Conservation (phyloP, 345 rosid species). For the Noccaea bulbosa region DNA sequence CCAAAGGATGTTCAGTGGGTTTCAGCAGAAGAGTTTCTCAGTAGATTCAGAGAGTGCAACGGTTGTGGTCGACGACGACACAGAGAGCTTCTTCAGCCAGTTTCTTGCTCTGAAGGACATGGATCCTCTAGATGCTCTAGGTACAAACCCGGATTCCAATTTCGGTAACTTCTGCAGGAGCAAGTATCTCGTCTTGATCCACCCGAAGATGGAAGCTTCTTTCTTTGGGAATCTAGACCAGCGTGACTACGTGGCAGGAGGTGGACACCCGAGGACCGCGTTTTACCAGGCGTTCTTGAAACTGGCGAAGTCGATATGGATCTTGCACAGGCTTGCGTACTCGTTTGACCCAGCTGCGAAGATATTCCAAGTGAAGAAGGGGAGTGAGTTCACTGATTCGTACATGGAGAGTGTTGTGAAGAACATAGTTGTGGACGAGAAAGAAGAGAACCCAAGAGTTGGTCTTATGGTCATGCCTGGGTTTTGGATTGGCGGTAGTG, state of each 20-base stretch:
- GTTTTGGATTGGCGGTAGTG: constrained; percentile 72
- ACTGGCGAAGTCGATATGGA: constrained; percentile 79
- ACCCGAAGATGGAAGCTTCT: constrained; percentile 87
- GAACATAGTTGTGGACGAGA: constrained; percentile 60
- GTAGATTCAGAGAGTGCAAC: constrained; percentile 49
- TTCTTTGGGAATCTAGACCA: constrained; percentile 86
- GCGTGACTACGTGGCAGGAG: constrained; percentile 65
- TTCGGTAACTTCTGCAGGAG: constrained; percentile 76
- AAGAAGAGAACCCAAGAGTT: constrained; percentile 57
- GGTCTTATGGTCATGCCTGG: constrained; percentile 93
- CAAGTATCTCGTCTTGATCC: constrained; percentile 70
- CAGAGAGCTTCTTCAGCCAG: constrained; percentile 73
- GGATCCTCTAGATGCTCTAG: constrained; percentile 71
- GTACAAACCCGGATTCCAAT: constrained; percentile 74
- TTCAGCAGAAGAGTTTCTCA: constrained; percentile 66
- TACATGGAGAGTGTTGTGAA: constrained; percentile 82
- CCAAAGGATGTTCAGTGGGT: constrained; percentile 79
- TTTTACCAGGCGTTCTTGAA: constrained; percentile 79
- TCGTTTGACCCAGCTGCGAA: constrained; percentile 71
- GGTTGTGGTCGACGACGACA: constrained; percentile 33
- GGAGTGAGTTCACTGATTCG: constrained; percentile 73
- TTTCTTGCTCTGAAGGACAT: constrained; percentile 67
- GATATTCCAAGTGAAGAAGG: constrained; percentile 70
- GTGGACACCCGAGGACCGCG: constrained; percentile 81
- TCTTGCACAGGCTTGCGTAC: constrained; percentile 73